These are phyloP conservation scores for Vitis rotundifolia DNA, from an alignment of 164 flowering plant species.

Conservation along the genomic window DNA sequence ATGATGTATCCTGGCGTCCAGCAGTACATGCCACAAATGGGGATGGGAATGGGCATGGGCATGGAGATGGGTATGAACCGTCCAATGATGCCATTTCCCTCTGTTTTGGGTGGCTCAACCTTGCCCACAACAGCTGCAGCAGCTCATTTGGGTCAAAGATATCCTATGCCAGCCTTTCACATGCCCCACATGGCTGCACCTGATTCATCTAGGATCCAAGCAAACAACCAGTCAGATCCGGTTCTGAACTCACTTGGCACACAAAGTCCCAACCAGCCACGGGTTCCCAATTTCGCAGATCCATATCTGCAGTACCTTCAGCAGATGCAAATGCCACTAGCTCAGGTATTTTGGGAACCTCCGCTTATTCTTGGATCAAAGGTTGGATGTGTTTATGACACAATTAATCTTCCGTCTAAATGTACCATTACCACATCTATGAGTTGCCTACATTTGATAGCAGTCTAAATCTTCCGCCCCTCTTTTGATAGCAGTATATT, in stretches of 20 bases:
- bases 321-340: constrained; percentile 44
- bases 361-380: background rate
- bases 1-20: constrained; percentile 86
- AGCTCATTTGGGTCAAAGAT: constrained; percentile 55
- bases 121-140: constrained; percentile 49
- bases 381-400: background rate
- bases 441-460: too few relatives aligned
- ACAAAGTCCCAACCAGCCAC: constrained; percentile 38
- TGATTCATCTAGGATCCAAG: constrained; percentile 47
- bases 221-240: constrained; percentile 38
- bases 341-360: constrained; percentile 39
- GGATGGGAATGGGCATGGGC: constrained; percentile 65
- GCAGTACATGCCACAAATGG: constrained; percentile 76
- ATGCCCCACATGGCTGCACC: constrained; percentile 44
- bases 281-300: constrained; percentile 41
- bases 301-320: constrained; percentile 68
- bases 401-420: background rate
- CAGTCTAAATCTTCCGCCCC: too few relatives aligned
- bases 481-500: too few relatives aligned
- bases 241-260: constrained; percentile 29
- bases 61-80: constrained; percentile 67
- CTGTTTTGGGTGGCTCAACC: constrained; percentile 49
- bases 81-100: constrained; percentile 65
- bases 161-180: constrained; percentile 59
- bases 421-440: background rate